Evolutionary conservation across 768 basidiomycete genomes (phyloP).

Genomic region (Dacryopinax spathularia): DNA sequence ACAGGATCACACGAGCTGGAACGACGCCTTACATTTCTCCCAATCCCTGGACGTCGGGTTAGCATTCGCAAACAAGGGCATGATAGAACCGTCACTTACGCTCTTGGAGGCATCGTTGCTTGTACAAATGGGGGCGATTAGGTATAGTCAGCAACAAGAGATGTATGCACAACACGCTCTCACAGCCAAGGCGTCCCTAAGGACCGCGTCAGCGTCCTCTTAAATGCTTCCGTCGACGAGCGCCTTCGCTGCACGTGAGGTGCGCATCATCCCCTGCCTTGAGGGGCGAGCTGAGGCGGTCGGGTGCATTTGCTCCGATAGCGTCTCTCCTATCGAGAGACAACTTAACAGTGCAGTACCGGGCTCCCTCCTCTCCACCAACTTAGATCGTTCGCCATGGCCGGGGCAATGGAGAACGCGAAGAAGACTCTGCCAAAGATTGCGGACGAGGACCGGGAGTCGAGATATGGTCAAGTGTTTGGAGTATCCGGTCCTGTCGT

Average conservation of each 20-base stretch:
- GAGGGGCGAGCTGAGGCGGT: not conserved
- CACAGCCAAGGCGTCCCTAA: not conserved
- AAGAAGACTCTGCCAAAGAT: slow-evolving; percentile 78
- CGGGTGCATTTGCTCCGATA: not conserved
- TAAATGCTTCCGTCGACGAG: not conserved
- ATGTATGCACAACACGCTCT: not conserved
- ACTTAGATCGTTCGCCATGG: slow-evolving; percentile 36
- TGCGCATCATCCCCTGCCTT: not conserved
- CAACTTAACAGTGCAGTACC: no score
- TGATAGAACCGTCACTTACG: slow-evolving; percentile 41
- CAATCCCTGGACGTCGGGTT: slow-evolving; percentile 53
- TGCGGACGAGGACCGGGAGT: slow-evolving; percentile 79
- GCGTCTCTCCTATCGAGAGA: not conserved
- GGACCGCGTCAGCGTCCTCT: not conserved
- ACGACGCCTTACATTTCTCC: slow-evolving; percentile 72
- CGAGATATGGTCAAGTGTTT: slow-evolving; percentile 72
- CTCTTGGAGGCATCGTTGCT: slow-evolving; percentile 76
- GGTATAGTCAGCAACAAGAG: not conserved
- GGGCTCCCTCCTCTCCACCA: not conserved
- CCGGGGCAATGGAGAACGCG: slow-evolving; percentile 84
- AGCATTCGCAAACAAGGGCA: slow-evolving; percentile 4
- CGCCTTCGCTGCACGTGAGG: not conserved
- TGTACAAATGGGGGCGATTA: not conserved
- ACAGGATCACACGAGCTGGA: not conserved
- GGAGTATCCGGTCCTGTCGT: slow-evolving; percentile 98